Conservation (phyloP, 345 rosid genomes). For the Cardamine resedifolia region DNA sequence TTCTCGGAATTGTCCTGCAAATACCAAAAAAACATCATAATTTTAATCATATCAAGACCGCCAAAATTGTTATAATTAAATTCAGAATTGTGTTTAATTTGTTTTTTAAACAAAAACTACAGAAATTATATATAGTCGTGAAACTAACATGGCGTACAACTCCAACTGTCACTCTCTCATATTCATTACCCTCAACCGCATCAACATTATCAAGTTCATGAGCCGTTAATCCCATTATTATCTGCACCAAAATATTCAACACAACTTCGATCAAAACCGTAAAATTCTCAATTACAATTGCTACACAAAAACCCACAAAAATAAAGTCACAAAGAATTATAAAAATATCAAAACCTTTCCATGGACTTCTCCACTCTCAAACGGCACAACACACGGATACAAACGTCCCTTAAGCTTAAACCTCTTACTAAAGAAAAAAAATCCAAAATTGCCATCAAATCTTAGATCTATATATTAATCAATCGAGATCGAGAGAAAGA, state of each 20-base stretch:
- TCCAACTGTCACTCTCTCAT: constrained; percentile 53
- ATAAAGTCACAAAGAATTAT: background rate
- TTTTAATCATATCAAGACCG: background rate
- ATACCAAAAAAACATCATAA: background rate
- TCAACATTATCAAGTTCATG: constrained; percentile 63
- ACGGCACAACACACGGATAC: constrained; percentile 86
- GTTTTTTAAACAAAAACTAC: background rate
- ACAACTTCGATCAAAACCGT: background rate
- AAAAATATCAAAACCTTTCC: constrained; percentile 50
- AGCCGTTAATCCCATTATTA: constrained; percentile 64
- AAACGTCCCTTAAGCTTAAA: constrained; percentile 84
- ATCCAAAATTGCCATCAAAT: background rate
- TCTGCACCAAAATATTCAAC: constrained; percentile 38
- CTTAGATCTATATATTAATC: background rate
- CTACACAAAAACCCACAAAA: background rate
- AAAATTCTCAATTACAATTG: background rate
- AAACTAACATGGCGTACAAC: constrained; percentile 50
- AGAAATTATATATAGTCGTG: background rate
- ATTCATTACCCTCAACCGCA: constrained; percentile 70
- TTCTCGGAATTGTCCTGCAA: constrained; percentile 56
- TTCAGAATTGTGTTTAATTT: background rate
- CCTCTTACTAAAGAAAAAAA: constrained; percentile 56
- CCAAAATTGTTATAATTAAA: background rate
- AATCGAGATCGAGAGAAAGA: background rate
- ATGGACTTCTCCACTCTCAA: constrained; percentile 44